Base-by-base conservation (phyloP, 805 yeast species). In the Ogataea zsoltii region DNA sequence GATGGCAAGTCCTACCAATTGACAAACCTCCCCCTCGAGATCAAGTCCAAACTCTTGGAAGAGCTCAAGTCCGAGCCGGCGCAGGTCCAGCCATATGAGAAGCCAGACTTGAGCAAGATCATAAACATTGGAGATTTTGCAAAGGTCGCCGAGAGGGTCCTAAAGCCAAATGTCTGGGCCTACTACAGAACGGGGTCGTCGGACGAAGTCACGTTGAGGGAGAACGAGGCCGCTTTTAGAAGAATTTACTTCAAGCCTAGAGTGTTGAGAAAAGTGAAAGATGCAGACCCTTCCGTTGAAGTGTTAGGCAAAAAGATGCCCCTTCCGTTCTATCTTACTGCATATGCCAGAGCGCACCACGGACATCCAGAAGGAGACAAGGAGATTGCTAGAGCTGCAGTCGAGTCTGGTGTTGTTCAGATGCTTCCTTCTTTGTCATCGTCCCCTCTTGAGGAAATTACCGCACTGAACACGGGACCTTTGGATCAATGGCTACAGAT, bases 401-500 rank as follows among this genome's bases (percentile, higher is more conserved):
- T 63, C 6, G 60, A 60, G 32, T 68, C 69, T 16, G 62, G 60
- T 14, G 56, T 71, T 17, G 63, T 37, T 19, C 48, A 31, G 33
- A 44, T 42, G 96, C 80, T 89, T 44, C 88, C 96, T 3, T 87
- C 95, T 2, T 71, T 87, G 54, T 89, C 96, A 1, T 83, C 91
- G 6, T 86, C 90, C 59, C 79, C 94, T 2, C 76, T 85, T 54
- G 89, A 87, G 51, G 96, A 88, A 61, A 83, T 87, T 48, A 76
- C 80, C 5, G 87, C 77, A 50, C 85, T 80, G 4, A 80, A 83
- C n/a, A 67, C 63, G 1, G 76, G 74, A 15, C 68, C 67, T 30
- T 94, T 88, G 64, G 70, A 80, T 7, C 88, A 85, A 60, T 88
- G 96, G 96, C 77, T 80, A 62, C 96, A 88, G 65, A 71, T 88